Evolutionary conservation across 192 early-diverging fungal species (phyloP), one percentile per base, ranked within the genome.

Genomic region (Chytriomyces sp.): DNA sequence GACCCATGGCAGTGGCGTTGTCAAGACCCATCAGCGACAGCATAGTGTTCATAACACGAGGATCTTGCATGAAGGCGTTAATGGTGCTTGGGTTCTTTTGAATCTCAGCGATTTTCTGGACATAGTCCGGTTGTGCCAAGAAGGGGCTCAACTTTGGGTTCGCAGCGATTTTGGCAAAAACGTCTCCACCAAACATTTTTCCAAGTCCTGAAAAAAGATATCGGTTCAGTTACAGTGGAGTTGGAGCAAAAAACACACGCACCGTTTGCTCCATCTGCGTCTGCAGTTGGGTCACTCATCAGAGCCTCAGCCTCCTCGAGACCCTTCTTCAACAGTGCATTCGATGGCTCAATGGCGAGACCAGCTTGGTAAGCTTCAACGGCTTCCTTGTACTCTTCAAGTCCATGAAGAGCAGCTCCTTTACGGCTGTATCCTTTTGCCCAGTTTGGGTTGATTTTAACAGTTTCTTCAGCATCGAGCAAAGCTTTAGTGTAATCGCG

Each of bases 351-450:
- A 60, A 92, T 23, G 78, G 91, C 87, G 73, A 97, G 89, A 48
- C 94, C 94, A 47, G 75, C 86, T 69, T 91, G 82, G 79, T 94
- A 97, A 6, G 90, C 89, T 43, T 91, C 90, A n/a, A 84, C 87
- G 26, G 95, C 95, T 57, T 93, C 92, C 45, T 83, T 83, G 45
- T 89, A 84, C 59, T 86, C 76, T 7, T 85, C 86, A 60, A 95
- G 80, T 45, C 94, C 94, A 76, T 89, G 89, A 49, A 95, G 91
- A 18, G 95, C 95, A 43, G 93, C 92, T 20, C 93, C 95, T 83
- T 94, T 93, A 81, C 95, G 92, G 61, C 91, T 89, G 86, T 97
- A 97, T 23, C 95, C 94, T 89, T 96, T 96, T 78, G 94, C 81
- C 94, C 95, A 96, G 80, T 91, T 87, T 35, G 90, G 87, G 81